Percentiles rank a stretch among this genome's conserved stretches.
These are phyloP conservation scores for Blechomonas ayalai DNA, from an alignment of 208 protist genomes.

Conservation along the genomic window DNA sequence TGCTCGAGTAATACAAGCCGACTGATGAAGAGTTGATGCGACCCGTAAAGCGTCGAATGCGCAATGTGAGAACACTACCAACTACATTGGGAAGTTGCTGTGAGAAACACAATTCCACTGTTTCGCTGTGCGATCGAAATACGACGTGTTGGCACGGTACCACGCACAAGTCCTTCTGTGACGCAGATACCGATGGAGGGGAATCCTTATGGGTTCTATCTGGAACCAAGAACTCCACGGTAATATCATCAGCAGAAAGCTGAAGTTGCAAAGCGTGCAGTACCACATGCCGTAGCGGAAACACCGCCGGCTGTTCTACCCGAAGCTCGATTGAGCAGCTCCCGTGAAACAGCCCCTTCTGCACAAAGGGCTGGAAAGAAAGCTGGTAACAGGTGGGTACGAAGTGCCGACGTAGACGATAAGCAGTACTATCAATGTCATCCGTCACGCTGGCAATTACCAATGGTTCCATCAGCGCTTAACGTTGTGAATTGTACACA, in stretches of 20 bases:
- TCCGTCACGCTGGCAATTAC: too few species aligned
- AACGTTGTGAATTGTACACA: too few species aligned
- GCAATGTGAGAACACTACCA: conserved; percentile 22
- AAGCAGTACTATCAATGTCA: too few species aligned
- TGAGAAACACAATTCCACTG: conserved; percentile 27
- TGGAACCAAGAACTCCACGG: conserved; percentile 1
- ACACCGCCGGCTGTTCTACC: conserved; percentile 5
- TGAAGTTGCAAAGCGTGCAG: conserved; percentile 31
- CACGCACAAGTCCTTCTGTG: conserved; percentile 1
- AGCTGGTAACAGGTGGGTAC: conserved; percentile 35
- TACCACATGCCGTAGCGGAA: conserved; percentile 15
- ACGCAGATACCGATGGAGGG: not conserved
- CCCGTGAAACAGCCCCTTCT: conserved; percentile 15
- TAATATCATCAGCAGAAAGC: conserved; percentile 9
- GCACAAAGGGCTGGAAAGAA: conserved; percentile 19
- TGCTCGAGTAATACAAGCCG: conserved; percentile 33
- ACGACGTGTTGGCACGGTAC: conserved; percentile 10
- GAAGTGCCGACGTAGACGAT: conserved; percentile 16
- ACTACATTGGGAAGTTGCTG: conserved; percentile 14
- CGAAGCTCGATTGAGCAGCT: conserved; percentile 19
- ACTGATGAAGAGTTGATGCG: conserved; percentile 16
- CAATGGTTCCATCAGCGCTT: too few species aligned
- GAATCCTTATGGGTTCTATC: conserved; percentile 1
- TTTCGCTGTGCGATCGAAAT: conserved; percentile 15
- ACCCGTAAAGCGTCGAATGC: conserved; percentile 30